A percentile compares a stretch with the other conserved stretches of the same genome.
phyloP scores from a whole-genome alignment of 257 asterid genomes.

The Primulina eburnea region DNA sequence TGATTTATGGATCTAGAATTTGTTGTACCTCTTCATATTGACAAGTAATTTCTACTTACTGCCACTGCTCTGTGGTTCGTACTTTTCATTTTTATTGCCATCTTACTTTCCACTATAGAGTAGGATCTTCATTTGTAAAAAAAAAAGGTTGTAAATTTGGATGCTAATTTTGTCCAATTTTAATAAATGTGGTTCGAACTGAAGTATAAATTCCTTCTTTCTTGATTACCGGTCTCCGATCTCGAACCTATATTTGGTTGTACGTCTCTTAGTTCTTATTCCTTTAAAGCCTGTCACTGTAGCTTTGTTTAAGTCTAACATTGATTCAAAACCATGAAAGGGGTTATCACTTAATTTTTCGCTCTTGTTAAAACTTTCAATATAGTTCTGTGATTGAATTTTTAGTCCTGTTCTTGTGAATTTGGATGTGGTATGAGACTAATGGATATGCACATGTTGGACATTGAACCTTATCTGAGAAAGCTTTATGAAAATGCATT shows the following conservation, averaged over 20 bases:
- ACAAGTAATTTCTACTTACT: not conserved
- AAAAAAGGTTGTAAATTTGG: not conserved
- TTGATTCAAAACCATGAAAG: not conserved
- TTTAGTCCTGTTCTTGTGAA: not conserved
- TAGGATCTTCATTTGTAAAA: not conserved
- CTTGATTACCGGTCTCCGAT: not conserved
- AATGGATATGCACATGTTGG: not conserved
- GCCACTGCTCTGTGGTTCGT: not conserved
- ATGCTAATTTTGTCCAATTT: not conserved
- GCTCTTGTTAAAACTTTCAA: conserved; percentile 3
- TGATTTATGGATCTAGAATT: not conserved
- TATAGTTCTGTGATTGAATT: not conserved
- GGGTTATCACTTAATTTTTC: not conserved
- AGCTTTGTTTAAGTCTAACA: not conserved
- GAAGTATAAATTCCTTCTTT: not conserved
- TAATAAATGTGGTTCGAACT: not conserved
- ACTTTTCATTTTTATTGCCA: not conserved
- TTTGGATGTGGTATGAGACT: not conserved
- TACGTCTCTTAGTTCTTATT: not conserved
- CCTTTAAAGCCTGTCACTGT: not conserved
- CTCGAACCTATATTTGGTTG: not conserved
- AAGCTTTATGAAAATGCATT: not conserved
- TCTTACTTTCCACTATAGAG: too few relatives aligned
- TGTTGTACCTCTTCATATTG: not conserved
- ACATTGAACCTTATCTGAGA: not conserved